phyloP scores from a whole-genome alignment of 2,329 filamentous ascomycete genomes.

The Amauroascus niger region DNA sequence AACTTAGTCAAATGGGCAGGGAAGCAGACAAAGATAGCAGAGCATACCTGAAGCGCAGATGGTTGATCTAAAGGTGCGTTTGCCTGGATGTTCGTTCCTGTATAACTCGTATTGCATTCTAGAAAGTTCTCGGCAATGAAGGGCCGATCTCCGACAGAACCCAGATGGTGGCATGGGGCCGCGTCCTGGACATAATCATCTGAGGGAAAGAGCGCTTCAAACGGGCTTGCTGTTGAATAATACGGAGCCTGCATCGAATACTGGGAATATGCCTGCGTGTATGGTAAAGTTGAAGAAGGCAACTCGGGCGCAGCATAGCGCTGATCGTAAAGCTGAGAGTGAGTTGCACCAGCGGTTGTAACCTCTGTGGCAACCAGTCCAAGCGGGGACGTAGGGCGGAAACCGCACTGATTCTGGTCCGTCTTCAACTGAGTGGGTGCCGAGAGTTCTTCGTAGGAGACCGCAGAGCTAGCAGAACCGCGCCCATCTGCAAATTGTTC shows the following conservation, averaged over 20 bases:
- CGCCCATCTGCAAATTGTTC: conserved; percentile 44
- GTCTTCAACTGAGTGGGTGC: neutral
- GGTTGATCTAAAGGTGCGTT: conserved; percentile 29
- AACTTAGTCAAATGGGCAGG: neutral
- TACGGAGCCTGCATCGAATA: conserved; percentile 31
- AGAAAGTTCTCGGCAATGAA: conserved; percentile 43
- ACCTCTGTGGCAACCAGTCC: neutral
- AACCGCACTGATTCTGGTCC: neutral
- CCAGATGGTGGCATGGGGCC: conserved; percentile 23
- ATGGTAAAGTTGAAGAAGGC: conserved; percentile 38
- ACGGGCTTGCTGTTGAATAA: conserved; percentile 26
- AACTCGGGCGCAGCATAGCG: conserved; percentile 43
- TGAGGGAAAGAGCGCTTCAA: conserved; percentile 29
- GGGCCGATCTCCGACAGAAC: neutral
- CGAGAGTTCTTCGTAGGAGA: neutral
- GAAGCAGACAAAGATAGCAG: neutral
- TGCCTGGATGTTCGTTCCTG: conserved; percentile 34
- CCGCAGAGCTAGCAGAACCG: conserved; percentile 19
- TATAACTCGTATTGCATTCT: conserved; percentile 52
- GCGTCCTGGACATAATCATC: conserved; percentile 34
- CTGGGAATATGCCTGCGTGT: conserved; percentile 33
- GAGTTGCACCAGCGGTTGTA: neutral
- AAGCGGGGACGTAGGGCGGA: neutral
- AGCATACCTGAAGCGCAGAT: conserved; percentile 14
- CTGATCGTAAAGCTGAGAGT: neutral